Base-by-base conservation (phyloP, 2,329 filamentous ascomycete species). In the Curvularia sp. region DNA sequence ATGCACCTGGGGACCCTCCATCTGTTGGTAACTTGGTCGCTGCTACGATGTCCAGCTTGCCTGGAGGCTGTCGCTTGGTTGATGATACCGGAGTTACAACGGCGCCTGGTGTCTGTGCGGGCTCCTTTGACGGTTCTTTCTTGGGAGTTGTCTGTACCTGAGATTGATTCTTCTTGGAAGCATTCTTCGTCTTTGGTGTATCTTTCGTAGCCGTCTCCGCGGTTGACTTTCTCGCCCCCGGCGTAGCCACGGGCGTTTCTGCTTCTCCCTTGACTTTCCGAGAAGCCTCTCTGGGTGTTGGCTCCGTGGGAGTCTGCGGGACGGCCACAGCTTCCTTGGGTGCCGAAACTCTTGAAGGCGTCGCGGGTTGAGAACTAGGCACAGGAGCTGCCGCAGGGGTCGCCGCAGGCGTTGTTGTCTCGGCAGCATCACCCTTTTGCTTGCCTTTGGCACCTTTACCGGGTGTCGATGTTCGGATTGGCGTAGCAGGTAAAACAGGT, bases 31-130 rank as follows among this genome's bases (percentile, higher is more conserved):
- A 7, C 46, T 70, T 72, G 1, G 68, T 73, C 2, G 79, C 76
- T 30, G 79, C 78, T 49, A 76, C 69, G 30, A 83, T 82, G 55
- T 83, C 80, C 12, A 83, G 73, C 60, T 82, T 83, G 15, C 80
- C 79, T 35, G 79, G 81, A 57, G 75, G 79, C 55, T 82, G 76
- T 33, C 76, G 71, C 60, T 78, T 79, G 2, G 62, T 60, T 3
- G 61, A 62, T 38, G 64, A 42, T 12, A 47, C 41, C 7, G 67
- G 58, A 9, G 58, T 61, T n/a, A 57, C 50, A 49, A 50, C 52
- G 48, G 62, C 15, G 35, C 35, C 38, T 15, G 60, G 28, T n/a
- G 46, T 41, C 20, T 28, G 43, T 9, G 69, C 24, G 3, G 39
- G 43, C 6, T 57, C 35, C 39, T 63, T 64, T 18, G 50, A 43